Conservation (phyloP, 2,329 filamentous ascomycete species). For the Fusarium albosuccineum region DNA sequence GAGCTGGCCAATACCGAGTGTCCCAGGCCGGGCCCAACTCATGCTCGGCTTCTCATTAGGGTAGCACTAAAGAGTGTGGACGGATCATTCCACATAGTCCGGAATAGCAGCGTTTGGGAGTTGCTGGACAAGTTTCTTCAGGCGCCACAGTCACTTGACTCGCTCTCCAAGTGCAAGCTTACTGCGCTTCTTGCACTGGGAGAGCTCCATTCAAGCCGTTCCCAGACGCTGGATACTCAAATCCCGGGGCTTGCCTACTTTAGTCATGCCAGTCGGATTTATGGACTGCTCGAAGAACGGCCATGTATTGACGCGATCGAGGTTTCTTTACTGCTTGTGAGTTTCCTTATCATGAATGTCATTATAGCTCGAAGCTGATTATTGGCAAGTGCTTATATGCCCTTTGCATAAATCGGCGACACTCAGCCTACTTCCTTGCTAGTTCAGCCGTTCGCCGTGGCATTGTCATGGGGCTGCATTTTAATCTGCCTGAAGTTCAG, state of each 20-base stretch:
- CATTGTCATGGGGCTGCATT: conserved; percentile 28
- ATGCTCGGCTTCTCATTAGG: background rate
- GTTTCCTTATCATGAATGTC: background rate
- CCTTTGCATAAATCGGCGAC: conserved; percentile 18
- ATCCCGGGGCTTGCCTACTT: conserved; percentile 24
- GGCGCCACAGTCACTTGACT: background rate
- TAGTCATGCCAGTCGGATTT: conserved; percentile 10
- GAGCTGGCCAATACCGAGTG: background rate
- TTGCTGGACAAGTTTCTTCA: background rate
- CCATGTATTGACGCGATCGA: conserved; percentile 22
- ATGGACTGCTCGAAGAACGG: conserved; percentile 20
- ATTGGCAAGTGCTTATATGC: conserved; percentile 18
- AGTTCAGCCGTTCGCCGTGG: conserved; percentile 22
- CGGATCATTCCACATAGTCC: background rate
- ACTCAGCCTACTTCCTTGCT: conserved; percentile 21
- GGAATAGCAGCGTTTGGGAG: background rate
- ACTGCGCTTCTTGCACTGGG: background rate
- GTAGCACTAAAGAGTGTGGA: background rate
- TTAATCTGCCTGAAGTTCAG: conserved; percentile 16
- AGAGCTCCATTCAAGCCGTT: background rate
- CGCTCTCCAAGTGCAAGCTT: background rate
- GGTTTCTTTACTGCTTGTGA: conserved; percentile 3
- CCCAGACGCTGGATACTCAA: background rate
- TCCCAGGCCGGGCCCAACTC: background rate
- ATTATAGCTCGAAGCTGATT: background rate